A percentile compares a stretch with the other conserved stretches of the same genome.
These are phyloP conservation scores for Parascedosporium putredinis DNA, from an alignment of 2,329 filamentous ascomycete genomes.

Conservation along the genomic window DNA sequence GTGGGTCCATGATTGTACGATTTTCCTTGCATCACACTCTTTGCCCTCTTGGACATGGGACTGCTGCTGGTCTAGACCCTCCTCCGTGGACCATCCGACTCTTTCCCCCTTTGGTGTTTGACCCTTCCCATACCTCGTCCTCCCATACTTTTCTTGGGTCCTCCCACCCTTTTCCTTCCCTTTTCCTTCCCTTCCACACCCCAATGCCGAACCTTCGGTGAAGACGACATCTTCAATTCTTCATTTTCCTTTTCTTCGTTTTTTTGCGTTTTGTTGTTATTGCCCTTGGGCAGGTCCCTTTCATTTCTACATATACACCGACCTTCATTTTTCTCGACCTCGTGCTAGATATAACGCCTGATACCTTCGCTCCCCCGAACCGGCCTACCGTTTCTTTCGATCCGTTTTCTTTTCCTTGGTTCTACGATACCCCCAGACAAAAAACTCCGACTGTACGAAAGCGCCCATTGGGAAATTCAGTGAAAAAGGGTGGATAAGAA, in stretches of 20 bases:
- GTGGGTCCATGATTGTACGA: constrained; percentile 6
- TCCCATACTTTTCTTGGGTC: neutral
- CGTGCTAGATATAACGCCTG: too few species aligned
- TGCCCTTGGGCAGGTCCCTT: constrained; percentile 7
- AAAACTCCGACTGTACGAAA: too few species aligned
- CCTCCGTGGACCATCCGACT: too few species aligned
- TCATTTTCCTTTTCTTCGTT: constrained; percentile 1
- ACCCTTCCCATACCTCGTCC: neutral
- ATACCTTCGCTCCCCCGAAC: too few species aligned
- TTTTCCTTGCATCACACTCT: constrained; percentile 6
- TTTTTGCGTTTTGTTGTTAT: too few species aligned
- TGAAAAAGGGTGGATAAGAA: neutral
- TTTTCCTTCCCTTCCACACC: neutral
- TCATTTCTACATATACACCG: constrained; percentile 7
- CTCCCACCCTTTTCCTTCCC: neutral
- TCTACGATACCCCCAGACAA: neutral
- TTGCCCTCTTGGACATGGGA: constrained; percentile 3
- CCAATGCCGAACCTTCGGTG: constrained; percentile 1
- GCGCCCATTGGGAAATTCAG: neutral
- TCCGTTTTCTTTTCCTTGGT: neutral
- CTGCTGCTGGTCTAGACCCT: neutral
- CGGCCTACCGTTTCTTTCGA: neutral
- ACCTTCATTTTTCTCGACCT: constrained; percentile 6
- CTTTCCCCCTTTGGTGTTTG: neutral
- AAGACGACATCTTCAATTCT: constrained; percentile 2